These are phyloP conservation scores for Metschnikowia cubensis DNA, from an alignment of 805 yeast species.

Conservation along the genomic window DNA sequence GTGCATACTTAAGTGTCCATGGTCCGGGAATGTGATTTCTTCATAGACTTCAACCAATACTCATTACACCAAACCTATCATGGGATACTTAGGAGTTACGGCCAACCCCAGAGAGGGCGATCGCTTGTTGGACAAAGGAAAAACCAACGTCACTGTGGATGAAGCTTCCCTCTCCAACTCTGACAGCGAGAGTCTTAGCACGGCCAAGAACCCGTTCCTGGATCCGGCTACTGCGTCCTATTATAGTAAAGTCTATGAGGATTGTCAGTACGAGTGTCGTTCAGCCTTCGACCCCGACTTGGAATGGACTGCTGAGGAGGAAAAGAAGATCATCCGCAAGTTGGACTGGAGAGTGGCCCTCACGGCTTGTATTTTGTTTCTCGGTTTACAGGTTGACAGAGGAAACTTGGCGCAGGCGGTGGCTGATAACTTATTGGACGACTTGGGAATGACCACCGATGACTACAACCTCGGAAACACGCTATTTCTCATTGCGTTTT, in stretches of 20 bases:
- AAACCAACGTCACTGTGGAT: background rate
- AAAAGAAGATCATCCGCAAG: conserved; percentile 44
- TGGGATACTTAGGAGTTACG: conserved; percentile 2
- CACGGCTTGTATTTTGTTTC: conserved; percentile 57
- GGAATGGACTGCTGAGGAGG: conserved; percentile 51
- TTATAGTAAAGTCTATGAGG: conserved; percentile 45
- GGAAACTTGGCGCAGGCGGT: conserved; percentile 55
- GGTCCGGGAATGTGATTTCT: background rate
- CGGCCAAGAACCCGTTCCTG: conserved; percentile 21
- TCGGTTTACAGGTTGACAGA: conserved; percentile 57
- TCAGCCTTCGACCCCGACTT: conserved; percentile 54
- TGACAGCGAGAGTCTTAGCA: conserved; percentile 12
- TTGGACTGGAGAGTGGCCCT: conserved; percentile 53
- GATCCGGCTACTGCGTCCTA: conserved; percentile 47
- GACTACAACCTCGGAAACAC: conserved; percentile 60
- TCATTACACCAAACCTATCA: background rate
- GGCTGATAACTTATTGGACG: conserved; percentile 52
- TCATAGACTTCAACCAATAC: background rate
- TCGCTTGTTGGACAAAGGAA: background rate
- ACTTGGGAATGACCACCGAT: conserved; percentile 50
- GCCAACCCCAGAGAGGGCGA: background rate
- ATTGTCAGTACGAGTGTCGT: conserved; percentile 51
- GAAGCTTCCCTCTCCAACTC: conserved; percentile 5
- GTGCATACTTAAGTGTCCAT: background rate
- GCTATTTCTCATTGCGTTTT: conserved; percentile 48